Evolutionary conservation across 257 asterid genomes (phyloP), one percentile per base, ranked within the genome.

Genomic region (Ocimum tenuiflorum): DNA sequence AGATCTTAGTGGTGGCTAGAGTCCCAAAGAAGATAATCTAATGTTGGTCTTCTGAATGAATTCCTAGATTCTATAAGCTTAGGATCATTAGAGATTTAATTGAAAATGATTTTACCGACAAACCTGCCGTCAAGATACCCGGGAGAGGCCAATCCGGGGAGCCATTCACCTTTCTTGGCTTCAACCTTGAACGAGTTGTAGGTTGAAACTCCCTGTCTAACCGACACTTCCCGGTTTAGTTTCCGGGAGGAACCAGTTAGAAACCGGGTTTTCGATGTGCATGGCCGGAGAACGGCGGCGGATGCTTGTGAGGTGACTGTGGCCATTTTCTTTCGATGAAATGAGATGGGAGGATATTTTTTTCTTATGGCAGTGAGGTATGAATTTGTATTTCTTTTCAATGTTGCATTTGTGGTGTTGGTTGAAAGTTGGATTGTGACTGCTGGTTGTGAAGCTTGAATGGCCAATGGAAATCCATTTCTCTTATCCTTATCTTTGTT

Each of bases 111-210:
- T 11, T 15, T 12, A 23, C 41, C 2, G 45, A 2, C 67, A n/a
- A 19, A 91, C 99, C 96, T 90, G 75, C 99, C 99, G 70, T 83
- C 72, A 24, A 94, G 97, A 63, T 90, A 90, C 35, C 63, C 43
- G 3, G 99, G 99, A 46, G 97, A 94, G 63, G 95, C 50, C 78
- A 86, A 65, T 14, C 99, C 96, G 0, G 99, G 99, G 4, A 90
- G 82, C 99, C 99, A 94, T 78, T 88, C 89, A 4, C 99, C 97
- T 75, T 94, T 90, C 91, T 81, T 94, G 55, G 99, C 99, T 80
- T 90, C 88, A 47, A 94, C 85, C 63, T 83, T 88, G 79, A 86
- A 75, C 0, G 95, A 71, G 1, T 6, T 55, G 61, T 36, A 68
- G 27, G 80, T 73, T 5, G 89, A 49, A 18, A 69, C 63, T 1